Conservation (phyloP, 257 asterid genomes). For the Solanum phureja region DNA sequence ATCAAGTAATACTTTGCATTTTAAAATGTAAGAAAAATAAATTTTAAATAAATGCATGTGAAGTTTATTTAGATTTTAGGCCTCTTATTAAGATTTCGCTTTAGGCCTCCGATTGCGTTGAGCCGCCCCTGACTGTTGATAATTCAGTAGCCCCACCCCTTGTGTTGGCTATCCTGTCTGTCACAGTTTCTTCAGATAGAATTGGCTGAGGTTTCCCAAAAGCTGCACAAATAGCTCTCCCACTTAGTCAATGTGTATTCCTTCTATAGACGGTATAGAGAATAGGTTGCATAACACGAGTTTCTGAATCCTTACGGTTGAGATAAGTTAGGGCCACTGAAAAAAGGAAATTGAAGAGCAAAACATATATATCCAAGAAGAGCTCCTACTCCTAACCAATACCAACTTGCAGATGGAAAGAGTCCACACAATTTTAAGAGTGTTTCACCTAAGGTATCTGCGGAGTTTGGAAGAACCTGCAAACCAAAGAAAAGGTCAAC, state of each 20-base stretch:
- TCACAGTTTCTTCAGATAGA: slow-evolving; percentile 19
- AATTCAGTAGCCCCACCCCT: slow-evolving; percentile 18
- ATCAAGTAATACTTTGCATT: too few species aligned
- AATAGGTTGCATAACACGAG: neutral
- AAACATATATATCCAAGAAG: slow-evolving; percentile 25
- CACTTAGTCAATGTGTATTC: neutral
- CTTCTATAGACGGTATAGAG: neutral
- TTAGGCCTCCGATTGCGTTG: too few species aligned
- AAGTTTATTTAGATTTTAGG: too few species aligned
- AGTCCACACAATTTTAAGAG: slow-evolving; percentile 41
- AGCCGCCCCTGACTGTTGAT: too few species aligned
- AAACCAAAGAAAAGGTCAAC: neutral
- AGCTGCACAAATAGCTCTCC: slow-evolving; percentile 16
- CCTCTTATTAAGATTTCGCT: too few species aligned
- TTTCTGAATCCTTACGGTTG: slow-evolving; percentile 36
- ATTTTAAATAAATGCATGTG: too few species aligned
- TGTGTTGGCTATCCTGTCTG: slow-evolving; percentile 30
- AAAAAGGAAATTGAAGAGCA: slow-evolving; percentile 45
- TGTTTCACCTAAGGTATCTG: slow-evolving; percentile 37
- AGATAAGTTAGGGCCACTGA: slow-evolving; percentile 50
- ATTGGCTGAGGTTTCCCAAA: slow-evolving; percentile 35
- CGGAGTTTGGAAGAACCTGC: slow-evolving; percentile 35
- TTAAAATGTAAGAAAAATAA: too few species aligned
- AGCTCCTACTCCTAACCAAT: slow-evolving; percentile 68
- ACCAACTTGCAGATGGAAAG: slow-evolving; percentile 48